Evolutionary conservation across 345 rosid genomes (phyloP).

Genomic region (Brassica incana): DNA sequence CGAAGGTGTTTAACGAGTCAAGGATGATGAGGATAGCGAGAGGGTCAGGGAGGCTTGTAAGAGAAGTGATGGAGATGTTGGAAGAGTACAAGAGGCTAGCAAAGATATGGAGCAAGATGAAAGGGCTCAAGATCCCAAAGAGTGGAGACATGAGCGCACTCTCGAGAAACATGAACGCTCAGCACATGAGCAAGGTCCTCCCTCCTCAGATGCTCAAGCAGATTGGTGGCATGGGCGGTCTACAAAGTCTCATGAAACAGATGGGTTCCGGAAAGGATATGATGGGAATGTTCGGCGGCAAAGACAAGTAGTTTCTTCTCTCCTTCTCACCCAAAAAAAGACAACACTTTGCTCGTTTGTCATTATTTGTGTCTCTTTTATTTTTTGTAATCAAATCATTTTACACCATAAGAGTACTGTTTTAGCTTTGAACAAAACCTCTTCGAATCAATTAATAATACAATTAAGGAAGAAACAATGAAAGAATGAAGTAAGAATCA

Average conservation of each 20-base stretch:
- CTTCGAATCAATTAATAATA: neutral
- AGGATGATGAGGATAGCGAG: constrained; percentile 79
- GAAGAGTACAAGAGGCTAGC: constrained; percentile 94
- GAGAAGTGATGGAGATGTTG: constrained; percentile 89
- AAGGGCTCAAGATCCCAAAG: constrained; percentile 48
- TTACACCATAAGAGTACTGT: constrained; percentile 7
- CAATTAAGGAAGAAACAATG: constrained; percentile 24
- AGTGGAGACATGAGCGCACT: neutral
- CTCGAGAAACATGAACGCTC: neutral
- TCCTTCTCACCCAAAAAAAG: neutral
- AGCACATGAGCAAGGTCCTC: constrained; percentile 80
- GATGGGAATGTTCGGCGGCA: constrained; percentile 92
- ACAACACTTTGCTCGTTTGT: neutral
- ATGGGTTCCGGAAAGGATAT: constrained; percentile 84
- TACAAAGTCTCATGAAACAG: constrained; percentile 90
- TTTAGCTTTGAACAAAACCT: constrained; percentile 9
- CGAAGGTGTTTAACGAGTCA: constrained; percentile 75
- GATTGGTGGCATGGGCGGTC: constrained; percentile 91
- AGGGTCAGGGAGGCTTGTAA: constrained; percentile 67
- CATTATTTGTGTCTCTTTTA: neutral
- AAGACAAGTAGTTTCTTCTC: constrained; percentile 38
- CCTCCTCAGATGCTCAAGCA: constrained; percentile 91
- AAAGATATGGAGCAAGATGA: constrained; percentile 81
- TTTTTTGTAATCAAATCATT: neutral
- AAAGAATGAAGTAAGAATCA: constrained; percentile 23